These are phyloP conservation scores for Rubia peregrina DNA, from an alignment of 305 asterid genomes.

Conservation along the genomic window DNA sequence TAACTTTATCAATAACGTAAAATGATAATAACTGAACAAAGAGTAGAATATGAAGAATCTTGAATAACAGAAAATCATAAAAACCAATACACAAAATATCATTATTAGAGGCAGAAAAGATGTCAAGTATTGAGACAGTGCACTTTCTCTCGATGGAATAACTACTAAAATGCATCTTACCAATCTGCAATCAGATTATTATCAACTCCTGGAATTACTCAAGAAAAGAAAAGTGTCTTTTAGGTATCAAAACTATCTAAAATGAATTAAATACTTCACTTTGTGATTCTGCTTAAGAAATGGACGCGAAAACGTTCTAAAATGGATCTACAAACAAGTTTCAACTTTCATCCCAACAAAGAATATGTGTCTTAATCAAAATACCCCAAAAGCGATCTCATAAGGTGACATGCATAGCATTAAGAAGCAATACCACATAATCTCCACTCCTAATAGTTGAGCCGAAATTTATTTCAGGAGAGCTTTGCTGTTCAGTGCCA, in stretches of 20 bases:
- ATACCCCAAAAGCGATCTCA: conserved; percentile 15
- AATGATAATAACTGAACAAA: not conserved
- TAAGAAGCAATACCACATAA: conserved; percentile 64
- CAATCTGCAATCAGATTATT: not conserved
- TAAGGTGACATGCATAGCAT: conserved; percentile 13
- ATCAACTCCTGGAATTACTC: not conserved
- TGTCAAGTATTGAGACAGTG: not conserved
- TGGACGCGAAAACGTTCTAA: not conserved
- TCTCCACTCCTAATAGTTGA: conserved; percentile 63
- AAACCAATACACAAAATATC: not conserved
- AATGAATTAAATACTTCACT: not conserved
- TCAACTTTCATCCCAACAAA: conserved; percentile 4
- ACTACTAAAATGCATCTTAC: not conserved
- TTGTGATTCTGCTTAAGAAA: conserved; percentile 1
- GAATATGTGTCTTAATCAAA: conserved; percentile 4
- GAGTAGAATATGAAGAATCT: not conserved
- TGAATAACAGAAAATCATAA: not conserved
- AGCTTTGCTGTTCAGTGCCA: conserved; percentile 18
- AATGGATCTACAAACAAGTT: not conserved
- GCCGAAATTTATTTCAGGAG: conserved; percentile 32
- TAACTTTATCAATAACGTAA: not conserved
- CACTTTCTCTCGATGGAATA: not conserved
- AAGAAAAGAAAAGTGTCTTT: not conserved
- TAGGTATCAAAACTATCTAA: not conserved
- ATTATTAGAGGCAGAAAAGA: not conserved